Evolutionary conservation across 805 yeast genomes (phyloP), one percentile per base, ranked within the genome.

Genomic region (Saccharomycodes ludwigii): DNA sequence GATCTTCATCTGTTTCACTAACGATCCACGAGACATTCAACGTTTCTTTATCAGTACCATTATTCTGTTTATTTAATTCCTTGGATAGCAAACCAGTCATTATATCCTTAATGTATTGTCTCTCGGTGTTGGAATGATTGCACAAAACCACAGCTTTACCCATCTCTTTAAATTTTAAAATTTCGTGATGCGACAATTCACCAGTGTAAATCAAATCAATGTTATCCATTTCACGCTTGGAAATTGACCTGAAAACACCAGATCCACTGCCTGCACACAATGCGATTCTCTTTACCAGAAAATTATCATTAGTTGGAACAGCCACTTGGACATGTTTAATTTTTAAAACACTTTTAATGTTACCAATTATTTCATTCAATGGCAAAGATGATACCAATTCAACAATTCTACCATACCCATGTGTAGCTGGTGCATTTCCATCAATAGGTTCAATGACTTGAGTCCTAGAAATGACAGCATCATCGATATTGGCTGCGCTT

Each of bases 221-320:
- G 0, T 75, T 75, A 30, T 63, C 62, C 4, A 33, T 38, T 7
- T 53, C 46, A 5, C 60, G 54, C 21, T 56, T 49, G 48, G 78
- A 67, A 1, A 81, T 72, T 0, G 69, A 61, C 6, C 71, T 36
- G 55, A 84, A 76, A 2, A 86, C 83, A 1, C 76, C 65, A 3
- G 81, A 77, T 0, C 98, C 97, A 2, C 95, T 80, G 0, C 99
- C 99, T 3, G 98, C 97, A 56, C 99, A 91, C 11, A 91, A 53
- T 1, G 96, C 97, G 15, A 85, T 60, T 0, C 70, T 65, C 16
- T 52, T 54, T 32, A 84, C 64, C 3, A 40, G 40, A 6, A 45
- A 50, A 5, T 34, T 24, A 2, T 40, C 50, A 4, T 29, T 27
- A 18, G 36, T 20, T 3, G 40, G 40, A 0, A 61, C 47, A 2